Percentiles rank a stretch among this genome's conserved stretches.
Evolutionary conservation across 352 stramenopile genomes (phyloP).

Genomic region (Pythium biforme): DNA sequence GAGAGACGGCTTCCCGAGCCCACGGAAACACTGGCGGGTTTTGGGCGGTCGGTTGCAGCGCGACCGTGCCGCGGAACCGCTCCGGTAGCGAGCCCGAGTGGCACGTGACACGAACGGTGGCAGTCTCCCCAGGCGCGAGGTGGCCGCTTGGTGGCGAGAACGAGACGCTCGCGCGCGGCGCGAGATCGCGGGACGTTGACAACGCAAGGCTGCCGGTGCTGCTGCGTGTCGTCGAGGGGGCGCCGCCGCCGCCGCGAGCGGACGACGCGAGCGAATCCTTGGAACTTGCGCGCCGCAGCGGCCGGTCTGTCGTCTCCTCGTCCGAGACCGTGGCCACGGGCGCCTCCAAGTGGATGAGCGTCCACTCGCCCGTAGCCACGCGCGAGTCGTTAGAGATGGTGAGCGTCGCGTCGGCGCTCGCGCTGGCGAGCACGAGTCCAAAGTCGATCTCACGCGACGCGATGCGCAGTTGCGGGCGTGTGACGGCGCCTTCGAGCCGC

Average conservation of each 20-base stretch:
- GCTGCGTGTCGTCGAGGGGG: slow-evolving; percentile 33
- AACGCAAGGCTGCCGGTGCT: slow-evolving; percentile 24
- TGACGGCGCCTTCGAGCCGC: slow-evolving; percentile 49
- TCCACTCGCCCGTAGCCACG: slow-evolving; percentile 38
- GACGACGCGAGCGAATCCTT: slow-evolving; percentile 49
- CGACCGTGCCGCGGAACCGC: slow-evolving; percentile 54
- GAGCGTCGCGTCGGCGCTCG: slow-evolving; percentile 39
- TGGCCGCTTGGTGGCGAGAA: slow-evolving; percentile 50
- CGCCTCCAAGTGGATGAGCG: slow-evolving; percentile 45
- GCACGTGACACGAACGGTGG: slow-evolving; percentile 44
- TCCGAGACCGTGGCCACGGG: neutral
- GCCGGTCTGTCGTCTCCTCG: neutral
- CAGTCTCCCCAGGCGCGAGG: slow-evolving; percentile 40
- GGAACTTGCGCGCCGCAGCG: slow-evolving; percentile 33
- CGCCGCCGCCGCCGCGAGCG: slow-evolving; percentile 43
- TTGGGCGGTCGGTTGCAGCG: neutral
- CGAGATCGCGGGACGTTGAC: slow-evolving; percentile 42
- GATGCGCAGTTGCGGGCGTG: slow-evolving; percentile 42
- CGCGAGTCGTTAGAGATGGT: slow-evolving; percentile 33
- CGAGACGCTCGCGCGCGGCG: slow-evolving; percentile 42
- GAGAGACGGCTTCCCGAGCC: too few species aligned
- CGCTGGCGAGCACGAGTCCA: slow-evolving; percentile 62
- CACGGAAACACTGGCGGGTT: too few species aligned
- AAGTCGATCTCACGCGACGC: slow-evolving; percentile 63
- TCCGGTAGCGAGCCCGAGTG: slow-evolving; percentile 55